Percentiles rank a stretch among this genome's conserved stretches.
phyloP scores from a whole-genome alignment of 78 protist genomes.

The Dictyostelium capitatum region DNA sequence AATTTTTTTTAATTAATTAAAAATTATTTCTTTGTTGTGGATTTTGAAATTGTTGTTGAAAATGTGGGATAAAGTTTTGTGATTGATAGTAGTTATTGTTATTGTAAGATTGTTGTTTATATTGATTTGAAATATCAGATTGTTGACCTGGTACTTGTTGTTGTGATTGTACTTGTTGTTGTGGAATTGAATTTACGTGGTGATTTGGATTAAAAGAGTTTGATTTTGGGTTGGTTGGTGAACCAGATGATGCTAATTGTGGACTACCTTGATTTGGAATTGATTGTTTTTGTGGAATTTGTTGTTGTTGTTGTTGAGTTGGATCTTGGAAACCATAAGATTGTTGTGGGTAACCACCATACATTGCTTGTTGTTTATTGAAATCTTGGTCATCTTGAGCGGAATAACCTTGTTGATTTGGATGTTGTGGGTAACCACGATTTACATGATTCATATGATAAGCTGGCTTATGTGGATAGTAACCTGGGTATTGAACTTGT shows the following conservation, averaged over 20 bases:
- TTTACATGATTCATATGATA: conserved; percentile 26
- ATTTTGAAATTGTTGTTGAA: conserved; percentile 16
- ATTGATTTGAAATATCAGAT: conserved; percentile 33
- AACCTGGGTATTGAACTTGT: conserved; percentile 19
- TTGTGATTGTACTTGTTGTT: conserved; percentile 13
- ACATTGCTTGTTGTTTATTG: background rate
- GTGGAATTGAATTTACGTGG: conserved; percentile 11
- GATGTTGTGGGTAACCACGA: conserved; percentile 31
- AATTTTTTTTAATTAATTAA: background rate
- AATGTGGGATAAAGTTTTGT: conserved; percentile 24
- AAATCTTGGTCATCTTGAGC: conserved; percentile 43
- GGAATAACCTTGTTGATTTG: conserved; percentile 8
- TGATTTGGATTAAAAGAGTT: background rate
- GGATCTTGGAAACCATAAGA: background rate
- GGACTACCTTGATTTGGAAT: conserved; percentile 15
- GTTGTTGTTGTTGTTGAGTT: conserved; percentile 14
- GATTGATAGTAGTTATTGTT: background rate
- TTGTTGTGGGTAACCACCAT: conserved; percentile 17
- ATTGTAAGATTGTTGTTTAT: conserved; percentile 7
- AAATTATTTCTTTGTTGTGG: conserved; percentile 43
- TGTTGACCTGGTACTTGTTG: conserved; percentile 30
- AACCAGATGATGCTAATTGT: background rate
- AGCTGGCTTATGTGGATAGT: background rate
- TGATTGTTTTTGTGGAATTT: background rate
- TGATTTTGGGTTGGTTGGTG: conserved; percentile 17